Conservation (phyloP, 139 green algal genomes). For the Tetraselmis chui region DNA sequence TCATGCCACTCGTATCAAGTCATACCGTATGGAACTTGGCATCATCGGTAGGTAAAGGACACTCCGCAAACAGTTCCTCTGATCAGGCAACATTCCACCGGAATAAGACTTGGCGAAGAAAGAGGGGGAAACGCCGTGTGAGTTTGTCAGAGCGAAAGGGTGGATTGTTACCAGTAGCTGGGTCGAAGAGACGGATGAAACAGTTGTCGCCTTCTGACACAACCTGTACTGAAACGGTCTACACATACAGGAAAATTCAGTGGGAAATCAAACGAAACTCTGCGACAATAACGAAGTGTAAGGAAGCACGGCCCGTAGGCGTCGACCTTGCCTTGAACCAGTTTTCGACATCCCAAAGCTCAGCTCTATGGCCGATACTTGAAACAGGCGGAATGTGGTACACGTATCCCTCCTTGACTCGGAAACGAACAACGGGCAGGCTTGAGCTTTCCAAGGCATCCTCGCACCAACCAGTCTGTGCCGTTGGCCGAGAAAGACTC, state of each 20-base stretch:
- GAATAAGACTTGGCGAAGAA: neutral
- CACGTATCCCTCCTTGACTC: conserved; percentile 39
- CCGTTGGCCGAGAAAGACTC: no score
- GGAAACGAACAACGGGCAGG: no score
- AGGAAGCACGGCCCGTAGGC: neutral
- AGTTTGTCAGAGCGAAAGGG: neutral
- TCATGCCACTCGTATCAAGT: neutral
- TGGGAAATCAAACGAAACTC: neutral
- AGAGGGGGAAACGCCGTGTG: neutral
- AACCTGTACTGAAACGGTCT: conserved; percentile 24
- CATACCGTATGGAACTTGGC: conserved; percentile 14
- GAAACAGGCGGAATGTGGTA: conserved; percentile 50
- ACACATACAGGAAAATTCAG: neutral
- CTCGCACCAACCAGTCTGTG: no score
- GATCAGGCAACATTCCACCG: neutral
- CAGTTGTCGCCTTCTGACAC: conserved; percentile 20
- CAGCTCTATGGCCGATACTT: conserved; percentile 51
- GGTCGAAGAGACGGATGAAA: conserved; percentile 24
- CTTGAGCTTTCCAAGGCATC: no score
- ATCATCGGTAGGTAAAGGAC: conserved; percentile 43
- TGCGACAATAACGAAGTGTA: neutral
- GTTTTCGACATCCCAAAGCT: conserved; percentile 63
- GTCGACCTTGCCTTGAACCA: conserved; percentile 42
- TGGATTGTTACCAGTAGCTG: conserved; percentile 6
- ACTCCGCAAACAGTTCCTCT: conserved; percentile 71